These are phyloP conservation scores for Pyrenophora graminea DNA, from an alignment of 2,329 filamentous ascomycete species.

Conservation along the genomic window DNA sequence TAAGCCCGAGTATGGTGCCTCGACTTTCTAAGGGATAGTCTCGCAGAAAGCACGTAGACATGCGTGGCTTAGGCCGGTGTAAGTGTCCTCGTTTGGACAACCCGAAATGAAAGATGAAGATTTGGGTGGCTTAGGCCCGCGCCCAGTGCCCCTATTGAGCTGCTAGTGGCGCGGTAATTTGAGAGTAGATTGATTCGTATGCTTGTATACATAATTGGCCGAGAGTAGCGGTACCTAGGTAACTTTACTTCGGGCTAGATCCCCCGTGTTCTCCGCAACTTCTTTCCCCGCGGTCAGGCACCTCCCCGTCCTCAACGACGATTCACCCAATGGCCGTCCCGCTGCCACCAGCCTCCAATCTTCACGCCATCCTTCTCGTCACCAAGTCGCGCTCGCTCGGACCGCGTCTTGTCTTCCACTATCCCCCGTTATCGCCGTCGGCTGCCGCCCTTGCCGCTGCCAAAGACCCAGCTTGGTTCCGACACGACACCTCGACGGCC, in stretches of 20 bases:
- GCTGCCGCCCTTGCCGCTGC: slow-evolving; percentile 40
- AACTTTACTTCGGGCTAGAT: slow-evolving; percentile 19
- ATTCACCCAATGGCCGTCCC: slow-evolving; percentile 32
- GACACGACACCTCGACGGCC: slow-evolving; percentile 42
- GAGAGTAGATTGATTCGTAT: too few relatives aligned
- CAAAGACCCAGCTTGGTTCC: slow-evolving; percentile 44
- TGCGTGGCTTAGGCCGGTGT: neutral
- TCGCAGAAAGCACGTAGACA: too few relatives aligned
- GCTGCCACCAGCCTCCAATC: slow-evolving; percentile 43
- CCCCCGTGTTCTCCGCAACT: slow-evolving; percentile 18
- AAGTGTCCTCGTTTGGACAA: neutral
- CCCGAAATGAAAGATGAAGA: too few relatives aligned
- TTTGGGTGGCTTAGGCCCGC: too few relatives aligned
- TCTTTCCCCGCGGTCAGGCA: slow-evolving; percentile 9
- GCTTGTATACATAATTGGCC: too few relatives aligned
- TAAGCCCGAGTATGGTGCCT: too few relatives aligned
- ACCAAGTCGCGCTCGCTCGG: slow-evolving; percentile 46
- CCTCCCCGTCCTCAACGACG: neutral
- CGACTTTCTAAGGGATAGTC: too few relatives aligned
- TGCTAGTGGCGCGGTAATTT: too few relatives aligned
- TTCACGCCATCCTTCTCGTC: slow-evolving; percentile 49
- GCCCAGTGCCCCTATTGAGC: too few relatives aligned
- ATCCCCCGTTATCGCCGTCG: slow-evolving; percentile 46
- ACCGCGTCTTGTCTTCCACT: slow-evolving; percentile 49
- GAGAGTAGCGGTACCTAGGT: too few relatives aligned